These are phyloP conservation scores for Blepharisma japonicum DNA, from an alignment of 73 alveolate species.

Conservation along the genomic window DNA sequence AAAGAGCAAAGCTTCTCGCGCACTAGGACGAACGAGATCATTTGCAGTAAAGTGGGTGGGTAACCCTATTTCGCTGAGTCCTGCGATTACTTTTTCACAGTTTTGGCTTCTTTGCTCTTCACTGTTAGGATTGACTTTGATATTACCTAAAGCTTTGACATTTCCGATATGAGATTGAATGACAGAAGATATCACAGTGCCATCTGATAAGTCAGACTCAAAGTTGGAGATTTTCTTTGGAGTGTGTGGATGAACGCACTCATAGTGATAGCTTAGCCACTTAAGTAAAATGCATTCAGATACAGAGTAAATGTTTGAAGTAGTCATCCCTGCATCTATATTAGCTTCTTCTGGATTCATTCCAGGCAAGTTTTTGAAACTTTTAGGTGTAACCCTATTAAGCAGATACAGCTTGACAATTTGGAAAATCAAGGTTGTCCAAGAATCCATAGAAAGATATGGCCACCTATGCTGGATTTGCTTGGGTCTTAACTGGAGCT, in stretches of 20 bases:
- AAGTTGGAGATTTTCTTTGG: constrained; percentile 67
- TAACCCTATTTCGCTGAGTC: constrained; percentile 77
- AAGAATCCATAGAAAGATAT: constrained; percentile 87
- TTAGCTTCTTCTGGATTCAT: constrained; percentile 80
- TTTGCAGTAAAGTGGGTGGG: constrained; percentile 64
- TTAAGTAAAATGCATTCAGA: constrained; percentile 88
- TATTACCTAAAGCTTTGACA: constrained; percentile 49
- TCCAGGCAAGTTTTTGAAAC: constrained; percentile 83
- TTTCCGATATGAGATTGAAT: constrained; percentile 73
- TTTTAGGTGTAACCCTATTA: constrained; percentile 89
- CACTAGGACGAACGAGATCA: constrained; percentile 89
- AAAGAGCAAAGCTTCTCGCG: constrained; percentile 91
- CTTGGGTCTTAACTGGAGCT: constrained; percentile 36
- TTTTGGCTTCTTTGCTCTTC: constrained; percentile 67
- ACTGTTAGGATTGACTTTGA: constrained; percentile 57
- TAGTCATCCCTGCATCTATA: constrained; percentile 63
- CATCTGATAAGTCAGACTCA: constrained; percentile 80
- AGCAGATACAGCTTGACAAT: constrained; percentile 86
- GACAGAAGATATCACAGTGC: constrained; percentile 66
- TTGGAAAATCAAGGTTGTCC: constrained; percentile 91
- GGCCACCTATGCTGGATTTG: constrained; percentile 59
- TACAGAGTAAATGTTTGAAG: constrained; percentile 85
- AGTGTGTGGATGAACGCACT: constrained; percentile 63
- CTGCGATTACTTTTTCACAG: constrained; percentile 70
- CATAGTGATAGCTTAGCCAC: constrained; percentile 82